Conservation (phyloP, 2,329 filamentous ascomycete genomes). For the Aspergillus spinulosporus region DNA sequence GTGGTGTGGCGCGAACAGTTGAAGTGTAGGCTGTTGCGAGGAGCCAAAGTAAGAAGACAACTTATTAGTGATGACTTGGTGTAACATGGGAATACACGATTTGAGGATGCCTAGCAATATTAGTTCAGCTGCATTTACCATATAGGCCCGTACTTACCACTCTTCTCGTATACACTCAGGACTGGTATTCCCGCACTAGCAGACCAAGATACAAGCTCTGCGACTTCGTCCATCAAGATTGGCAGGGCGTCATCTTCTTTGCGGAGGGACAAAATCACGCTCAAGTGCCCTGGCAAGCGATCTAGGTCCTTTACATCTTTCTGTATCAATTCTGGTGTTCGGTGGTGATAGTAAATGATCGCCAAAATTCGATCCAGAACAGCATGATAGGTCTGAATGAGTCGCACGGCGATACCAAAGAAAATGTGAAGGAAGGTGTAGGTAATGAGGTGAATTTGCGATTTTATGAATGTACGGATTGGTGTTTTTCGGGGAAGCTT, state of each 20-base stretch:
- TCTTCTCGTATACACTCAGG: slow-evolving; percentile 89
- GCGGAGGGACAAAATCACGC: slow-evolving; percentile 75
- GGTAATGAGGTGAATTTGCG: slow-evolving; percentile 45
- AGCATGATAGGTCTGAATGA: slow-evolving; percentile 76
- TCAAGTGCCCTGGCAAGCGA: slow-evolving; percentile 80
- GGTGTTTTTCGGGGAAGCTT: slow-evolving; percentile 38
- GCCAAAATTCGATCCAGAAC: slow-evolving; percentile 75
- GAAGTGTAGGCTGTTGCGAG: slow-evolving; percentile 66
- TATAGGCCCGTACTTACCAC: slow-evolving; percentile 58
- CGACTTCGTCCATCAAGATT: slow-evolving; percentile 81
- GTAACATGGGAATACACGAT: slow-evolving; percentile 80
- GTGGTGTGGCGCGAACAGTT: slow-evolving; percentile 70
- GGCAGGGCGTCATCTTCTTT: slow-evolving; percentile 74
- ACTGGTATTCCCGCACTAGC: slow-evolving; percentile 83
- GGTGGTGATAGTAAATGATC: slow-evolving; percentile 91
- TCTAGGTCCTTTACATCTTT: slow-evolving; percentile 76
- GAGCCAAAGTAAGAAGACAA: slow-evolving; percentile 84
- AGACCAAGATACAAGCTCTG: slow-evolving; percentile 91
- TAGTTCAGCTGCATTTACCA: slow-evolving; percentile 7
- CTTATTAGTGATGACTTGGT: slow-evolving; percentile 75
- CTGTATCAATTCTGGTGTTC: slow-evolving; percentile 87
- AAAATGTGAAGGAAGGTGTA: slow-evolving; percentile 63
- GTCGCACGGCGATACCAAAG: slow-evolving; percentile 84
- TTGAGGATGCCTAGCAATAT: slow-evolving; percentile 72
- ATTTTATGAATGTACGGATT: slow-evolving; percentile 47